Evolutionary conservation across 345 rosid species (phyloP).

Genomic region (Barbarea vulgaris): DNA sequence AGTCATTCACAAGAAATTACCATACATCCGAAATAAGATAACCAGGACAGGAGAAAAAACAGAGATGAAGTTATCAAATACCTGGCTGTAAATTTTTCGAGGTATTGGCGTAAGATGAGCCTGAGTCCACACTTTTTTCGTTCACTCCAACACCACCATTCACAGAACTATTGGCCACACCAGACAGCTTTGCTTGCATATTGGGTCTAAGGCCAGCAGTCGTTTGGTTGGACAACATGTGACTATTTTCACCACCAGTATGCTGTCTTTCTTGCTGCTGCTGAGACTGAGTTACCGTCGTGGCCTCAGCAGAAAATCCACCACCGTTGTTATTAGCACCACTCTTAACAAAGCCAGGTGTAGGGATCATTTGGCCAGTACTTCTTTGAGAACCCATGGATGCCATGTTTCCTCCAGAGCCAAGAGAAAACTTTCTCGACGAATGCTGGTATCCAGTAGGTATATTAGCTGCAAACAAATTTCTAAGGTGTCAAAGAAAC

Average conservation of each 20-base stretch:
- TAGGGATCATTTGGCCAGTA: conserved; percentile 88
- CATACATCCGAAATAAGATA: background rate
- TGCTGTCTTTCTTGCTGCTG: conserved; percentile 77
- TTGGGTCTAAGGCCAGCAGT: conserved; percentile 62
- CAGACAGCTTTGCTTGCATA: conserved; percentile 72
- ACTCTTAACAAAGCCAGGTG: conserved; percentile 74
- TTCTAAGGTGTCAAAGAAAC: conserved; percentile 22
- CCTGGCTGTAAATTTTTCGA: conserved; percentile 62
- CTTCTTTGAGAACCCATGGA: conserved; percentile 66
- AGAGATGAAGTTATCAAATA: conserved; percentile 55
- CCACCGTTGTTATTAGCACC: conserved; percentile 45
- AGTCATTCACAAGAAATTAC: conserved; percentile 28
- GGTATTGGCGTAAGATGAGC: conserved; percentile 53
- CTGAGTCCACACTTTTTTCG: conserved; percentile 51
- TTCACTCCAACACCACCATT: conserved; percentile 68
- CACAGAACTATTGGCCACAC: conserved; percentile 61
- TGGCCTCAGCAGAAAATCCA: conserved; percentile 75
- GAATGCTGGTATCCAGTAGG: conserved; percentile 74
- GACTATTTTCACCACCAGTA: conserved; percentile 65
- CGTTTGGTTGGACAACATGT: conserved; percentile 64
- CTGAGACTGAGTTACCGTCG: conserved; percentile 57
- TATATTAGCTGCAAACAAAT: conserved; percentile 56
- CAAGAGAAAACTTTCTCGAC: conserved; percentile 59
- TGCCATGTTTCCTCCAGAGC: conserved; percentile 75
- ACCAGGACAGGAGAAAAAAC: conserved; percentile 11